Percentiles rank a stretch among this genome's conserved stretches.
phyloP scores from a whole-genome alignment of 2,329 filamentous ascomycete species.

The Fusarium acutatum region DNA sequence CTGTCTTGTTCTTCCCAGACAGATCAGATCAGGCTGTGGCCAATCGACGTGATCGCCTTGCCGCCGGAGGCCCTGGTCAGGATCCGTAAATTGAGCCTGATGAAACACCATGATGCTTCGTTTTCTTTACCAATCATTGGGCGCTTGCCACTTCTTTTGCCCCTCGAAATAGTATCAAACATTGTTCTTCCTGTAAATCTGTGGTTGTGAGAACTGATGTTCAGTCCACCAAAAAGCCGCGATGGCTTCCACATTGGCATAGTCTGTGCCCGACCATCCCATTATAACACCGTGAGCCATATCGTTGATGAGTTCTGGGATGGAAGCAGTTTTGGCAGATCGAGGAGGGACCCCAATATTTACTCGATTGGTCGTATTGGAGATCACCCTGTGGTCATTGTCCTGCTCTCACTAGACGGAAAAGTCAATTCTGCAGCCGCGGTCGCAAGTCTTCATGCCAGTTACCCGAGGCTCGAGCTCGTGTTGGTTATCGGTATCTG shows the following conservation, averaged over 20 bases:
- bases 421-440: constrained; percentile 40
- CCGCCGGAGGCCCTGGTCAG: not conserved
- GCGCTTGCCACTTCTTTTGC: too few species aligned
- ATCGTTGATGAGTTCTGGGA: constrained; percentile 44
- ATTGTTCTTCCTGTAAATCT: too few species aligned
- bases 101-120: not conserved
- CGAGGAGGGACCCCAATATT: constrained; percentile 39
- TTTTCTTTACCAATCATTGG: too few species aligned
- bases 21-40: not conserved
- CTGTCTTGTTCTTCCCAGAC: not conserved
- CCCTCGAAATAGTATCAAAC: too few species aligned
- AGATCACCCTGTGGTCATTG: constrained; percentile 42
- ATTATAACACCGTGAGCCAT: constrained; percentile 36
- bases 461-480: constrained; percentile 46
- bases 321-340: constrained; percentile 29
- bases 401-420: constrained; percentile 41
- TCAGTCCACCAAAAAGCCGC: not conserved
- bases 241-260: constrained; percentile 39
- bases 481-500: constrained; percentile 52
- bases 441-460: constrained; percentile 43
- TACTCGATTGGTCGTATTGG: constrained; percentile 45
- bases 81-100: not conserved
- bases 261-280: constrained; percentile 40
- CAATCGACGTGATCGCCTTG: not conserved
- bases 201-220: not conserved